Percentiles rank a stretch among this genome's conserved stretches.
Conservation (phyloP, 108 stramenopile species). For the Cylindrotheca fusiformis region DNA sequence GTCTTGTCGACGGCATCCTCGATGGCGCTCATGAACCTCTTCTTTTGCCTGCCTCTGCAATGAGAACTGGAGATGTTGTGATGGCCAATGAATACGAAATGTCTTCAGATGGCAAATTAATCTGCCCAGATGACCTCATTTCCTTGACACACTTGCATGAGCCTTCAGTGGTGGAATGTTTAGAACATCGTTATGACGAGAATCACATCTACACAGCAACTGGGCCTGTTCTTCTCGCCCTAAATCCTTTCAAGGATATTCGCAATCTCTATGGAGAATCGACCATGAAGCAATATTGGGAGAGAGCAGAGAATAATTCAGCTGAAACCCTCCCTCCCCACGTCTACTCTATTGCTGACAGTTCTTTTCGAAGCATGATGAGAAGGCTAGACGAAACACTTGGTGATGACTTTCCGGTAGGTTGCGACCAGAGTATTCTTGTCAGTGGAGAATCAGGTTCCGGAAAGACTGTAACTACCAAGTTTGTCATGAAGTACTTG, state of each 20-base stretch:
- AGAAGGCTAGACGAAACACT: slow-evolving; percentile 39
- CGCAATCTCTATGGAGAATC: slow-evolving; percentile 54
- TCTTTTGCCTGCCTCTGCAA: slow-evolving; percentile 23
- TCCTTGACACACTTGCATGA: slow-evolving; percentile 78
- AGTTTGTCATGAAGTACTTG: slow-evolving; percentile 95
- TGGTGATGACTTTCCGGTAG: slow-evolving; percentile 25
- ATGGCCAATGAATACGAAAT: slow-evolving; percentile 40
- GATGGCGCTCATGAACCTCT: slow-evolving; percentile 5
- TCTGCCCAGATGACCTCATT: slow-evolving; percentile 68
- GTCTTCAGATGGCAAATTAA: slow-evolving; percentile 12
- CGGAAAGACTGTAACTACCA: slow-evolving; percentile 98
- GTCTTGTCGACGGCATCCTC: slow-evolving; percentile 20
- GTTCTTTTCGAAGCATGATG: slow-evolving; percentile 91
- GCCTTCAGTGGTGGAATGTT: slow-evolving; percentile 84
- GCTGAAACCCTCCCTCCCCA: slow-evolving; percentile 80
- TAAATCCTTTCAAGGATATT: slow-evolving; percentile 92
- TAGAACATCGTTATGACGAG: slow-evolving; percentile 67
- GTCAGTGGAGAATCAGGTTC: slow-evolving; percentile 92
- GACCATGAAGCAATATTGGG: slow-evolving; percentile 75
- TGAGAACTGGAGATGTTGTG: slow-evolving; percentile 37
- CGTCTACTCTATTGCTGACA: slow-evolving; percentile 91
- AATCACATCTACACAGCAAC: slow-evolving; percentile 91
- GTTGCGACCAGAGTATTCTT: slow-evolving; percentile 64
- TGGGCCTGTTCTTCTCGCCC: slow-evolving; percentile 90
- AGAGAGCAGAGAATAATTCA: slow-evolving; percentile 30